A percentile compares a stretch with the other conserved stretches of the same genome.
Conservation (phyloP, 306 rosid genomes). For the Gleditsia sinensis region DNA sequence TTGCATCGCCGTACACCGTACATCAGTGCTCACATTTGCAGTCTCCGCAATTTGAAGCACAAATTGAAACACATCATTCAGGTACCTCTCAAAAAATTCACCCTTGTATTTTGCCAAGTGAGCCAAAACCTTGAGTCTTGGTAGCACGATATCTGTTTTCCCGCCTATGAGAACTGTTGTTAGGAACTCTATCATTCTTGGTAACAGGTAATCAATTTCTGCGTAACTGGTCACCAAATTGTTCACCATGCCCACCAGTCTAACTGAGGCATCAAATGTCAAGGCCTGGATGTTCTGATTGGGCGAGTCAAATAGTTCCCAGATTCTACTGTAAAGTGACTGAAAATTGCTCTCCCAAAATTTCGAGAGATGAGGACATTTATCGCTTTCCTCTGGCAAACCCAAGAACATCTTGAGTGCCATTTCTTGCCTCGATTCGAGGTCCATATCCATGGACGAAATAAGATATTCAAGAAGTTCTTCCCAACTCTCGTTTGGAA, state of each 20-base stretch:
- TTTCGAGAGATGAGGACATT: background rate
- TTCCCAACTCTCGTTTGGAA: background rate
- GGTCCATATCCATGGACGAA: background rate
- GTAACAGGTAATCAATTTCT: background rate
- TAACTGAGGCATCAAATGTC: background rate
- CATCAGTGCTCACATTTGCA: background rate
- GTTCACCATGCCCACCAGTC: background rate
- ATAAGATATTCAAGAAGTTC: slow-evolving; percentile 24
- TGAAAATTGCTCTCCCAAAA: slow-evolving; percentile 2
- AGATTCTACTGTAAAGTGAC: background rate
- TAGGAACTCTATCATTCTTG: background rate
- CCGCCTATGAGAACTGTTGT: background rate
- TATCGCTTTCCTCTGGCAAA: background rate
- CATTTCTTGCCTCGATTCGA: background rate
- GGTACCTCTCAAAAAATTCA: background rate
- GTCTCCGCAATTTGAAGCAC: slow-evolving; percentile 9
- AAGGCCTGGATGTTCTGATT: background rate
- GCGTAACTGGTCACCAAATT: too few relatives aligned
- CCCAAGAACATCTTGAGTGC: slow-evolving; percentile 20
- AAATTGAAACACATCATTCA: background rate
- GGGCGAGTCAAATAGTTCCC: background rate
- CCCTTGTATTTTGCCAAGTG: background rate
- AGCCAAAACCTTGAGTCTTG: background rate
- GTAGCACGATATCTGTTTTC: background rate
- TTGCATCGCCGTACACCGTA: background rate